phyloP scores from a whole-genome alignment of 768 basidiomycete species.

The Nidularia sp. region DNA sequence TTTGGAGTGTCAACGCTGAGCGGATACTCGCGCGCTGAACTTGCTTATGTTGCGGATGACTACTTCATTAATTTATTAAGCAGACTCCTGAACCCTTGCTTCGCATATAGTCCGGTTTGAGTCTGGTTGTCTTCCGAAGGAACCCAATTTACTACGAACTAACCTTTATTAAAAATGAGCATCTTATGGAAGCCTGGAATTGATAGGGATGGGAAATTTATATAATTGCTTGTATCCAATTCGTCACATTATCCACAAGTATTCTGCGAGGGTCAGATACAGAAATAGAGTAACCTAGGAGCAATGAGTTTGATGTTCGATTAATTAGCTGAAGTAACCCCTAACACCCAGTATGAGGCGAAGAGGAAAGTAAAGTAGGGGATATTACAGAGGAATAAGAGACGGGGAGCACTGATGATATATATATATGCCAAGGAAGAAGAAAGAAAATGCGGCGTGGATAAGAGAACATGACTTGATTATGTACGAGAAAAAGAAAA shows the following conservation, averaged over 20 bases:
- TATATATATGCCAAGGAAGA: background rate
- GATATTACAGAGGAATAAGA: constrained; percentile 25
- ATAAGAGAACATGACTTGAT: constrained; percentile 6
- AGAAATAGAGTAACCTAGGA: constrained; percentile 2
- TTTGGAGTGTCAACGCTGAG: no score
- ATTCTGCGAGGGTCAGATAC: constrained; percentile 5
- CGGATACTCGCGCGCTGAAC: no score
- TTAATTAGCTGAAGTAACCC: constrained; percentile 16
- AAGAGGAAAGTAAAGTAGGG: constrained; percentile 20
- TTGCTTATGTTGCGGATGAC: no score
- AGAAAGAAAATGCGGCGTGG: background rate
- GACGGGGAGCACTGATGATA: constrained; percentile 10
- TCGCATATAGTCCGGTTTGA: no score
- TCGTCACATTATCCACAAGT: background rate
- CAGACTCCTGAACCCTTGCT: no score
- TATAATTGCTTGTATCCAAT: background rate
- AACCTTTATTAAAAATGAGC: no score
- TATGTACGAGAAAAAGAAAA: constrained; percentile 14
- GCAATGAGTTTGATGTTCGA: constrained; percentile 11
- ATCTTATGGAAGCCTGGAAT: no score
- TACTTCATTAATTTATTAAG: no score
- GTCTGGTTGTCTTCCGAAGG: no score
- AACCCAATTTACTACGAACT: no score
- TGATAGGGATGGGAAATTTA: no score
- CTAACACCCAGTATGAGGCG: constrained; percentile 5